Percentiles rank a stretch among this genome's conserved stretches.
phyloP scores from a whole-genome alignment of 2,329 filamentous ascomycete genomes.

The Shiraia sp. region DNA sequence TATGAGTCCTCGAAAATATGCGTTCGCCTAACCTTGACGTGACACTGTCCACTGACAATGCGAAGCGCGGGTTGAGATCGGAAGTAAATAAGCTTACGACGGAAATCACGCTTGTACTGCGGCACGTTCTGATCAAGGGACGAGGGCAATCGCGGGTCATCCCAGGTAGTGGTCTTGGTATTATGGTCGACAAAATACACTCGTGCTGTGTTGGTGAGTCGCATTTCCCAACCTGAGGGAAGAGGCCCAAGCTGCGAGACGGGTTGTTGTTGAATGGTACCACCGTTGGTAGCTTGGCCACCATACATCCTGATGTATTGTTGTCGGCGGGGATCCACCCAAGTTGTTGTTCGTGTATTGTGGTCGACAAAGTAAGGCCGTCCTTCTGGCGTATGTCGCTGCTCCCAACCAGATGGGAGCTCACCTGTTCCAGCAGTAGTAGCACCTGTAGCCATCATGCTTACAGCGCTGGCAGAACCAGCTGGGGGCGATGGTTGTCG shows the following conservation, averaged over 20 bases:
- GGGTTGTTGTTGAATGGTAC: constrained; percentile 93
- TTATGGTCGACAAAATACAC: constrained; percentile 99
- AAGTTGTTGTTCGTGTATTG: constrained; percentile 96
- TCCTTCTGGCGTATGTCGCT: constrained; percentile 92
- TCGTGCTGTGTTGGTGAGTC: constrained; percentile 93
- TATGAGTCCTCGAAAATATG: constrained; percentile 99
- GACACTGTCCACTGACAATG: constrained; percentile 93
- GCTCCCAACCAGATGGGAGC: constrained; percentile 94
- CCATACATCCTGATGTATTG: constrained; percentile 99
- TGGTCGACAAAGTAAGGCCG: constrained; percentile 97
- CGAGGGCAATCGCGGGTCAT: constrained; percentile 91
- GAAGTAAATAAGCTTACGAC: constrained; percentile 98
- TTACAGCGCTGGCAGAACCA: constrained; percentile 62
- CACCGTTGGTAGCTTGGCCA: constrained; percentile 73
- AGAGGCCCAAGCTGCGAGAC: constrained; percentile 94
- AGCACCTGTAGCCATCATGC: constrained; percentile 92
- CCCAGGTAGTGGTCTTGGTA: constrained; percentile 99
- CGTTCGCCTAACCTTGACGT: constrained; percentile 94
- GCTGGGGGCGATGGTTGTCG: constrained; percentile 48
- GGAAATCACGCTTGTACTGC: constrained; percentile 99
- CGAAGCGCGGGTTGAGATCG: constrained; percentile 94
- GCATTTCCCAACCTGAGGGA: constrained; percentile 99
- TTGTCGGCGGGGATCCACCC: constrained; percentile 95
- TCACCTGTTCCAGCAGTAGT: constrained; percentile 95
- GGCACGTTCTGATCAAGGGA: constrained; percentile 97